These are phyloP conservation scores for Phlegmacium glaucopus DNA, from an alignment of 768 basidiomycete genomes.

Conservation along the genomic window DNA sequence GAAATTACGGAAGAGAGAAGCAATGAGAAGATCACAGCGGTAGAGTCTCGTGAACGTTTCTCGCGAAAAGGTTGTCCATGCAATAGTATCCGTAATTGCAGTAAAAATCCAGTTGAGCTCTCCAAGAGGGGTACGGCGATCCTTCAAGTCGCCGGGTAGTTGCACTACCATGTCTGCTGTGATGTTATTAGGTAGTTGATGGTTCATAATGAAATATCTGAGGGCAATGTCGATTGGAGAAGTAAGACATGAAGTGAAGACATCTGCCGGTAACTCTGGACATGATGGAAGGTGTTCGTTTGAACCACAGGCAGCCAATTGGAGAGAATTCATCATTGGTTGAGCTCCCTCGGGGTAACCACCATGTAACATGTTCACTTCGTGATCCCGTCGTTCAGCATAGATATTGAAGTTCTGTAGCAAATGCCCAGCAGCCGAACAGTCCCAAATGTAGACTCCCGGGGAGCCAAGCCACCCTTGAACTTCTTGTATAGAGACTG, in stretches of 20 bases:
- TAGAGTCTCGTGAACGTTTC: slow-evolving; percentile 93
- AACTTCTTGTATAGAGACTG: slow-evolving; percentile 89
- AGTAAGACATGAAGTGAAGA: slow-evolving; percentile 97
- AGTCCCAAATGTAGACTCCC: slow-evolving; percentile 98
- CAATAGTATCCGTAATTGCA: slow-evolving; percentile 97
- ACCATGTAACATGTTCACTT: slow-evolving; percentile 53
- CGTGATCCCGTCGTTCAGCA: slow-evolving; percentile 72
- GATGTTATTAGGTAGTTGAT: slow-evolving; percentile 76
- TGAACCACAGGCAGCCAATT: slow-evolving; percentile 91
- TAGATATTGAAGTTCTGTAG: slow-evolving; percentile 84
- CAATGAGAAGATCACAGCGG: slow-evolving; percentile 92
- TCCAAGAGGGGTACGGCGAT: slow-evolving; percentile 91
- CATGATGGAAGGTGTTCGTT: slow-evolving; percentile 91
- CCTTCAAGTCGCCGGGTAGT: slow-evolving; percentile 95
- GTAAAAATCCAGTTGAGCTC: slow-evolving; percentile 99
- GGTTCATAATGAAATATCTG: slow-evolving; percentile 89
- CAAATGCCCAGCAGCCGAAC: slow-evolving; percentile 94
- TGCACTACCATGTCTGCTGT: slow-evolving; percentile 91
- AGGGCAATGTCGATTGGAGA: slow-evolving; percentile 98
- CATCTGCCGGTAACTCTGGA: slow-evolving; percentile 94
- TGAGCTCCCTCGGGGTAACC: slow-evolving; percentile 59
- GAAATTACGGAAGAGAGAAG: slow-evolving; percentile 96
- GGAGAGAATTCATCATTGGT: slow-evolving; percentile 84
- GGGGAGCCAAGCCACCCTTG: slow-evolving; percentile 94
- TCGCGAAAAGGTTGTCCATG: slow-evolving; percentile 95